A percentile compares a stretch with the other conserved stretches of the same genome.
These are phyloP conservation scores for Scheffersomyces insectosa DNA, from an alignment of 1,139 yeast species.

Conservation along the genomic window DNA sequence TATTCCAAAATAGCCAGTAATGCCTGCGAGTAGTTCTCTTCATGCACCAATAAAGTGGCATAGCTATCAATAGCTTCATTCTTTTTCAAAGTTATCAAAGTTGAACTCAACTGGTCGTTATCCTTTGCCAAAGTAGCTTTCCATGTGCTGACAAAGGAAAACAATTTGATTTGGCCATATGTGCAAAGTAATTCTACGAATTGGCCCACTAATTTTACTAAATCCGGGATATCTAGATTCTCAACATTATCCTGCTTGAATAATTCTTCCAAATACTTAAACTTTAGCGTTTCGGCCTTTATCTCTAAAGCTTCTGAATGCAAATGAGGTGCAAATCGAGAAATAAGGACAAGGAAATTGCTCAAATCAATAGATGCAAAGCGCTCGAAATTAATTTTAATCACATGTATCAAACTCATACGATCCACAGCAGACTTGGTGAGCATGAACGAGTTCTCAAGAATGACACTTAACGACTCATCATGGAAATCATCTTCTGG, in stretches of 20 bases:
- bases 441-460: constrained; percentile 41
- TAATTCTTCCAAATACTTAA: constrained; percentile 27
- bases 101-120: constrained; percentile 14
- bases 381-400: constrained; percentile 36
- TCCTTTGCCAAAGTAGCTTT: constrained; percentile 13
- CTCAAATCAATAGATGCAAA: constrained; percentile 36
- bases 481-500: constrained; percentile 6
- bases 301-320: constrained; percentile 37
- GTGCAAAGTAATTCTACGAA: constrained; percentile 34
- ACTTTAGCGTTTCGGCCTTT: constrained; percentile 22
- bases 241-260: constrained; percentile 9
- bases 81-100: constrained; percentile 21
- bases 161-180: constrained; percentile 16
- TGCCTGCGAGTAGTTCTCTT: constrained; percentile 26
- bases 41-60: constrained; percentile 23
- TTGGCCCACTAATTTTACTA: constrained; percentile 19
- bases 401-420: constrained; percentile 30
- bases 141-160: constrained; percentile 17
- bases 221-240: constrained; percentile 2
- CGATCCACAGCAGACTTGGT: constrained; percentile 32
- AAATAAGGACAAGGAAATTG: constrained; percentile 38
- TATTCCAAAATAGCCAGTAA: constrained; percentile 25
- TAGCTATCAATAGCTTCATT: constrained; percentile 33
- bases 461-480: constrained; percentile 23
- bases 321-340: constrained; percentile 35